Percentiles rank a stretch among this genome's conserved stretches.
Conservation (phyloP, 139 green algal genomes). For the Zygnema cylindricum region DNA sequence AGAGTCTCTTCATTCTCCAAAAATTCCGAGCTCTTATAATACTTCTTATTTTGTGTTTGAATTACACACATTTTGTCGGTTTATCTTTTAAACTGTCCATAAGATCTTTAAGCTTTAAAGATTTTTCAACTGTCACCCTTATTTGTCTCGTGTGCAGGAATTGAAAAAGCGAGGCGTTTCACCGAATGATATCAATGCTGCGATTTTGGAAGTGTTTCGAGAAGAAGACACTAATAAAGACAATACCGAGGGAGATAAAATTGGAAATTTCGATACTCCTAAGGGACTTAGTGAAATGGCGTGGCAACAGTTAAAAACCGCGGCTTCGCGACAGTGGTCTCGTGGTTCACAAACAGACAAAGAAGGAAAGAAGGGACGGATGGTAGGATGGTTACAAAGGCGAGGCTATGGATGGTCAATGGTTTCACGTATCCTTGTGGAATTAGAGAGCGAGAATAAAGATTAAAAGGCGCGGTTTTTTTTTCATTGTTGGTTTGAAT, state of each 20-base stretch:
- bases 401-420: conserved; percentile 4
- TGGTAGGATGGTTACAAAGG: conserved; percentile 26
- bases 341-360: not conserved
- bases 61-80: too few species aligned
- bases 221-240: not conserved
- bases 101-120: too few species aligned
- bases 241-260: not conserved
- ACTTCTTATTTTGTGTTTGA: too few species aligned
- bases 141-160: too few species aligned
- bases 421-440: not conserved
- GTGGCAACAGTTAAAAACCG: not conserved
- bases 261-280: not conserved
- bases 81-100: too few species aligned
- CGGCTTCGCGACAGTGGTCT: not conserved
- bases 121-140: too few species aligned
- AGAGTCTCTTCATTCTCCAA: too few species aligned
- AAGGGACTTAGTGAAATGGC: not conserved
- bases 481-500: too few species aligned
- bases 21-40: too few species aligned
- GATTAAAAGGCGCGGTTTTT: too few species aligned
- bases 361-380: not conserved
- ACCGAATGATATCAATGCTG: not conserved
- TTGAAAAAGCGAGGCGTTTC: not conserved
- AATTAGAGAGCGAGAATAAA: not conserved
- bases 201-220: not conserved